Evolutionary conservation across 768 basidiomycete species (phyloP).

Genomic region (Omphalotus guepiniiformis): DNA sequence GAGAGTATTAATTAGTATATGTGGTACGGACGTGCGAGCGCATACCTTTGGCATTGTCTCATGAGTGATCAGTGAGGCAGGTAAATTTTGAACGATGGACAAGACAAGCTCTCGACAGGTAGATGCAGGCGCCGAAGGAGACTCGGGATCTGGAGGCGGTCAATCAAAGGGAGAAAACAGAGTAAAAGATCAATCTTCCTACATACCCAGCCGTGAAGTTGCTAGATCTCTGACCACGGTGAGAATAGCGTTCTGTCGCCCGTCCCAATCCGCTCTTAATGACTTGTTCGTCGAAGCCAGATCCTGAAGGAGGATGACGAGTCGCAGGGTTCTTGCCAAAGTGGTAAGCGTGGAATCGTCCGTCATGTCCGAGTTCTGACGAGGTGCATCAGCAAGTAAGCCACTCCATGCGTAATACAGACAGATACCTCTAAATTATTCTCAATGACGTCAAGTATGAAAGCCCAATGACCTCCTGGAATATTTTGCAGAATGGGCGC

Average conservation of each 20-base stretch:
- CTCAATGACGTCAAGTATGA: constrained; percentile 86
- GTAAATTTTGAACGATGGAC: constrained; percentile 62
- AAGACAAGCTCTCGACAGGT: constrained; percentile 66
- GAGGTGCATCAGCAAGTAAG: background rate
- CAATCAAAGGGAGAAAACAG: background rate
- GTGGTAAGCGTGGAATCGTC: constrained; percentile 36
- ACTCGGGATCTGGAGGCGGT: background rate
- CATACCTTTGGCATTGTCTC: constrained; percentile 62
- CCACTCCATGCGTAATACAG: no score
- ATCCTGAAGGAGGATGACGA: constrained; percentile 68
- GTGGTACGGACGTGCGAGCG: background rate
- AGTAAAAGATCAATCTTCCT: no score
- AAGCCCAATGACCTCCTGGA: constrained; percentile 87
- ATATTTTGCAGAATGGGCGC: constrained; percentile 88
- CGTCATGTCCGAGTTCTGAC: constrained; percentile 46
- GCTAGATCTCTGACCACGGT: constrained; percentile 60
- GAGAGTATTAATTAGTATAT: background rate
- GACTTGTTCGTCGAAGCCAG: constrained; percentile 68
- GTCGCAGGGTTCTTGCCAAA: constrained; percentile 63
- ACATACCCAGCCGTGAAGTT: constrained; percentile 48
- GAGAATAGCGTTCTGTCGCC: constrained; percentile 47
- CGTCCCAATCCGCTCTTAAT: constrained; percentile 66
- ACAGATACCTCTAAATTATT: constrained; percentile 74
- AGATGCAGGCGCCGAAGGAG: constrained; percentile 44
- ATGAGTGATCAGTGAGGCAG: constrained; percentile 55